Evolutionary conservation across 257 asterid species (phyloP).

Genomic region (Galeopsis tetrahit): DNA sequence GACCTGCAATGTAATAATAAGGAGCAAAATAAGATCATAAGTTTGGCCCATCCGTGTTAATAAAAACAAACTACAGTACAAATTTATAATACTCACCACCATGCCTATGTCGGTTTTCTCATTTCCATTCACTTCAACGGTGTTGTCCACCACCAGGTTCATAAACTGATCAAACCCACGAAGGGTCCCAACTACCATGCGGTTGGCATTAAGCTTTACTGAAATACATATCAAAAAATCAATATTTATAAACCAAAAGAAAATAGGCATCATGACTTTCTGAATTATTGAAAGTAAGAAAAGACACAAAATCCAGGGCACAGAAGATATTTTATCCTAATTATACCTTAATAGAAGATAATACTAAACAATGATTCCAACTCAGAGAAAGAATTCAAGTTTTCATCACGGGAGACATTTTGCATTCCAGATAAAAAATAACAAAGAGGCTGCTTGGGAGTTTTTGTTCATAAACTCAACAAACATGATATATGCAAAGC

Average conservation of each 20-base stretch:
- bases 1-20: constrained; percentile 58
- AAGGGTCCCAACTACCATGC: constrained; percentile 83
- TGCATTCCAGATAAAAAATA: neutral
- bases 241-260: neutral
- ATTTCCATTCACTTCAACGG: constrained; percentile 88
- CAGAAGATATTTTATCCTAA: neutral
- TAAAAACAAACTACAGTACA: neutral
- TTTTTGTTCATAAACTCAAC: neutral
- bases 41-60: neutral
- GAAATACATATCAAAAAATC: constrained; percentile 19
- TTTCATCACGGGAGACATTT: neutral
- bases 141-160: constrained; percentile 90
- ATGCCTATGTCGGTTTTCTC: constrained; percentile 92
- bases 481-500: neutral
- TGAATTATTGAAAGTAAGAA: neutral
- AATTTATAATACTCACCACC: constrained; percentile 66
- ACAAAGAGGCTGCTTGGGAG: neutral
- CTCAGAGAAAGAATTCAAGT: neutral
- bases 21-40: constrained; percentile 1
- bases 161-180: constrained; percentile 95
- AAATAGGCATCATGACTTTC: neutral
- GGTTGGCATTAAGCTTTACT: constrained; percentile 88
- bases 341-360: neutral
- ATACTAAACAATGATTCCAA: neutral
- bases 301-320: neutral